Percentiles rank a stretch among this genome's conserved stretches.
These are phyloP conservation scores for Auricularia auricula-judae DNA, from an alignment of 768 basidiomycete species.

Conservation along the genomic window DNA sequence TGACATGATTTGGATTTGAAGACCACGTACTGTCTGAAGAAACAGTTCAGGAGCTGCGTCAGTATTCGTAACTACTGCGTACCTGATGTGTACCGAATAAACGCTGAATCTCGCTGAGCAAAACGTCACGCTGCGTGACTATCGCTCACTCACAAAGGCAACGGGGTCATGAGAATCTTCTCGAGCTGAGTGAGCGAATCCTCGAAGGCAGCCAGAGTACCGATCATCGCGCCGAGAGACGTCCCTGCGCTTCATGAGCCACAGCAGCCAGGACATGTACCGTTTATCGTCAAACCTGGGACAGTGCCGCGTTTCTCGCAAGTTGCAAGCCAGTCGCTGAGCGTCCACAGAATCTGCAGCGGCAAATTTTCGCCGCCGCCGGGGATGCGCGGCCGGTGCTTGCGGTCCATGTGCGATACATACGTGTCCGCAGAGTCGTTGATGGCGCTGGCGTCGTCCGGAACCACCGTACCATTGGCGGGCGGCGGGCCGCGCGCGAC, in stretches of 20 bases:
- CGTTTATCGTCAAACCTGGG: constrained; percentile 26
- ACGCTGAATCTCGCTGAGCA: constrained; percentile 26
- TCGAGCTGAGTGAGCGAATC: constrained; percentile 34
- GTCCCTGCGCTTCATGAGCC: neutral
- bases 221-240: constrained; percentile 5
- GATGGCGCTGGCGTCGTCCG: neutral
- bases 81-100: constrained; percentile 54
- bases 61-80: neutral
- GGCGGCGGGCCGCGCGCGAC: neutral
- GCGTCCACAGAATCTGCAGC: constrained; percentile 39
- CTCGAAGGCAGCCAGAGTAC: constrained; percentile 1
- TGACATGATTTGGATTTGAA: accelerated
- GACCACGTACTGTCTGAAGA: constrained; percentile 10
- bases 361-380: constrained; percentile 46
- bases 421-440: neutral
- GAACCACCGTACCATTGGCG: neutral
- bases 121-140: neutral
- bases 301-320: constrained; percentile 50
- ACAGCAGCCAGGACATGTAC: neutral
- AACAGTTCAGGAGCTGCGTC: constrained; percentile 8
- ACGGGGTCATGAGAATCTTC: constrained; percentile 48
- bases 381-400: constrained; percentile 23
- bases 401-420: constrained; percentile 7
- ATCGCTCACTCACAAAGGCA: constrained; percentile 43
- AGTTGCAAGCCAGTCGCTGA: constrained; percentile 49